A percentile compares a stretch with the other conserved stretches of the same genome.
Evolutionary conservation across 495 filamentous ascomycete species (phyloP).

Genomic region (Tuber aestivum): DNA sequence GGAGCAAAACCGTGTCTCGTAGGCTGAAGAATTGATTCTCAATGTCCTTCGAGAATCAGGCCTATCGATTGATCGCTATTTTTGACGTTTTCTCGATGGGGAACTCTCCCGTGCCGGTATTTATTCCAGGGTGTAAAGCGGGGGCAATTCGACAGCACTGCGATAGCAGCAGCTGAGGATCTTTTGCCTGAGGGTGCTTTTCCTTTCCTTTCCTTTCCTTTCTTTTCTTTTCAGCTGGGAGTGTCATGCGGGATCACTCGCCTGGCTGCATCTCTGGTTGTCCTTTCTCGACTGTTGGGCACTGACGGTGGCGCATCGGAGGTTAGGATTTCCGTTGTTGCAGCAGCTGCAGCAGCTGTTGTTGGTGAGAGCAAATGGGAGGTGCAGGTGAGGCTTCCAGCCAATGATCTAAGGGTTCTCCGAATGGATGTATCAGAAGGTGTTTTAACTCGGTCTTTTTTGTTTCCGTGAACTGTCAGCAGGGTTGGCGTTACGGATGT

Average conservation of each 20-base stretch:
- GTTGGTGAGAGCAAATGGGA: background rate
- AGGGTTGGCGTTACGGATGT: background rate
- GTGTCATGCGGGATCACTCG: background rate
- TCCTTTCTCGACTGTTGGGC: background rate
- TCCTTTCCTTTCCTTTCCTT: too few relatives aligned
- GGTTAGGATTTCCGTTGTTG: background rate
- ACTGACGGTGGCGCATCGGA: background rate
- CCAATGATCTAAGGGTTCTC: background rate
- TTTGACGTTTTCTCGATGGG: background rate
- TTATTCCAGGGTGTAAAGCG: background rate
- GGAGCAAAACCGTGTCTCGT: background rate
- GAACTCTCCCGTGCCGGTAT: background rate
- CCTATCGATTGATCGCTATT: slow-evolving; percentile 2
- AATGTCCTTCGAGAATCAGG: background rate
- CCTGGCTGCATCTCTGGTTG: background rate
- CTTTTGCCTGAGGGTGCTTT: background rate
- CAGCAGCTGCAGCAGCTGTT: background rate
- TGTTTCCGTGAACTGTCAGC: background rate
- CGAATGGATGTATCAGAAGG: background rate
- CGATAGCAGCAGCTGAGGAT: background rate
- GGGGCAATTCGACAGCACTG: too few relatives aligned
- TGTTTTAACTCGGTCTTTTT: background rate
- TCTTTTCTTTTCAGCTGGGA: background rate
- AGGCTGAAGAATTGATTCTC: background rate
- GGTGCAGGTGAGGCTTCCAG: background rate